Base-by-base conservation (phyloP, 83 land plant genomes). In the Thuja plicata region DNA sequence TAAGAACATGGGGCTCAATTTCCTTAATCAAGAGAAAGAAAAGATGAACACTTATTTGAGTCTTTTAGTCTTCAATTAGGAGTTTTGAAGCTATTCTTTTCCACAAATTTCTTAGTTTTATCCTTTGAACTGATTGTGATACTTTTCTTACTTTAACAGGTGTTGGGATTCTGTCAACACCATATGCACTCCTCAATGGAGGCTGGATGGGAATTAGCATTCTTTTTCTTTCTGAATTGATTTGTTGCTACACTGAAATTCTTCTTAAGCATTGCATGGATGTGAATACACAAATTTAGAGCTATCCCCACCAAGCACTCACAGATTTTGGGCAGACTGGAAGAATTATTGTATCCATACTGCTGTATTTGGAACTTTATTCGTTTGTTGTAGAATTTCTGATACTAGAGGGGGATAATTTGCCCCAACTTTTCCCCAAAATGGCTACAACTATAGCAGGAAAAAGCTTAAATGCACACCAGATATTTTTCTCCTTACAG, bases 181-280 rank as follows among this genome's bases (percentile, higher is more conserved):
- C 48, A 45, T 45, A 45, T 45, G 48, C 48, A 32, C 87, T 96
- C 10, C 84, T 94, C 17, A 50, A 93, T 88, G 99, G 99, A 81
- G 99, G 99, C 12, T 98, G 99, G 99, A 13, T 96, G 37, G 96
- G 97, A 85, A 89, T 98, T 66, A 40, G 84, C n/a, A 76, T 95
- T 17, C 94, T 98, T 5, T 87, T 94, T 16, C 8, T 90, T 0
- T 90, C 94, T 13, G 97, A 97, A 8, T 38, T 80, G 1, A 70
- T 91, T 3, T 93, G 96, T 30, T 97, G 94, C 90, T 98, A 97
- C 93, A 45, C 48, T 45, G 5, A 8, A 2, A 45, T 45, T 45
- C 48, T 45, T 45, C 48, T 45, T 41, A 45, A 96, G 43, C 91
- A 93, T 48, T 97, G 99, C 89, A 91, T 98, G 95, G 97, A 96